Evolutionary conservation across 148 eudicot genomes (phyloP).

Genomic region (Bassia scoparia): DNA sequence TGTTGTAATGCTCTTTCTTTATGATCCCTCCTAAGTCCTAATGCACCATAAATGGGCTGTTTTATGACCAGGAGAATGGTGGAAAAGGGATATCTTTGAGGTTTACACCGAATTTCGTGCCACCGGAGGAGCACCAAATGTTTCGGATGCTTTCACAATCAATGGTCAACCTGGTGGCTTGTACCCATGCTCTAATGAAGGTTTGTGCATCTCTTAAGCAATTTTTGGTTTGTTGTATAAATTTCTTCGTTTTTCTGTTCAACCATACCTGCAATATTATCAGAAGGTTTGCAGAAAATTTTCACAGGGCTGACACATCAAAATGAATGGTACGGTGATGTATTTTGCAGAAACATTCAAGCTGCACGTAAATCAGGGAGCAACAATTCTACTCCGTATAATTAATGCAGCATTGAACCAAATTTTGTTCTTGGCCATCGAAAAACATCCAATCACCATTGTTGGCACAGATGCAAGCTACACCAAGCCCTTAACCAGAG

Average conservation of each 20-base stretch:
- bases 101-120: conserved; percentile 22
- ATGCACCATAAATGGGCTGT: neutral
- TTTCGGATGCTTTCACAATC: conserved; percentile 47
- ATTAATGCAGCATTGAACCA: conserved; percentile 33
- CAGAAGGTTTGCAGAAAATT: too few species aligned
- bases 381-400: conserved; percentile 31
- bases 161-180: conserved; percentile 68
- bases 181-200: conserved; percentile 49
- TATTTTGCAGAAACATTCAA: conserved; percentile 32
- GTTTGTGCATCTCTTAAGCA: conserved; percentile 24
- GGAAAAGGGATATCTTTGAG: conserved; percentile 30
- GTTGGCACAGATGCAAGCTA: conserved; percentile 34
- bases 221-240: too few species aligned
- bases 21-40: too few species aligned
- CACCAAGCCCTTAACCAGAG: conserved; percentile 29
- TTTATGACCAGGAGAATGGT: conserved; percentile 46
- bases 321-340: too few species aligned
- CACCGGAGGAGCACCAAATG: conserved; percentile 42
- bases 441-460: conserved; percentile 30
- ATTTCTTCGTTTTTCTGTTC: too few species aligned
- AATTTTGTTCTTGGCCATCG: conserved; percentile 23
- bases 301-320: too few species aligned
- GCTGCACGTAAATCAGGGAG: conserved; percentile 23
- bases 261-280: too few species aligned
- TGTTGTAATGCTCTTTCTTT: too few species aligned